phyloP scores from a whole-genome alignment of 805 yeast species.

The Soucietia sequanensis region DNA sequence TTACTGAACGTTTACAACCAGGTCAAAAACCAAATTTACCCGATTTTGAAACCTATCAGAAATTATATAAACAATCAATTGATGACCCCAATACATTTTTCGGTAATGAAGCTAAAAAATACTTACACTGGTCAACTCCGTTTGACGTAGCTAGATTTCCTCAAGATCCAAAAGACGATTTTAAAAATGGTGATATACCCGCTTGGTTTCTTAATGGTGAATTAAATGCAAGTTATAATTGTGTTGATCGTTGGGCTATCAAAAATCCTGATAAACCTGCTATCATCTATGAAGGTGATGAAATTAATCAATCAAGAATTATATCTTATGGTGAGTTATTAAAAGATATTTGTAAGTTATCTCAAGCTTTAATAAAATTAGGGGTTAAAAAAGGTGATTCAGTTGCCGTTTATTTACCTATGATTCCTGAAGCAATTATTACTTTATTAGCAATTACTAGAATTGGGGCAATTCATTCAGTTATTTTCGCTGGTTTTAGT shows the following conservation, averaged over 20 bases:
- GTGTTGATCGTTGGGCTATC: conserved; percentile 94
- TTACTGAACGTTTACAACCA: conserved; percentile 43
- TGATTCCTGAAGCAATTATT: conserved; percentile 95
- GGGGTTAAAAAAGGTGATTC: conserved; percentile 95
- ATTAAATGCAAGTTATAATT: conserved; percentile 88
- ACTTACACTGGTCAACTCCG: conserved; percentile 52
- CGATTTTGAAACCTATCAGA: conserved; percentile 49
- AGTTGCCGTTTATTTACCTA: conserved; percentile 94
- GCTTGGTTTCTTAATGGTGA: conserved; percentile 91
- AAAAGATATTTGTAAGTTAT: conserved; percentile 79
- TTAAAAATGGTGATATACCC: conserved; percentile 70
- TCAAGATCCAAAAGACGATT: conserved; percentile 45
- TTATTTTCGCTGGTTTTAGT: conserved; percentile 94
- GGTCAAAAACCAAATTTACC: conserved; percentile 45
- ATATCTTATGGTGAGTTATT: conserved; percentile 86
- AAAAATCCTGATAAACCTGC: conserved; percentile 82
- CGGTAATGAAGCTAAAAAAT: conserved; percentile 50
- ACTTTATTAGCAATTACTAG: conserved; percentile 93
- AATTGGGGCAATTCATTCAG: conserved; percentile 95
- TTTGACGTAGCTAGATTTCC: conserved; percentile 51
- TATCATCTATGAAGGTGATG: conserved; percentile 92
- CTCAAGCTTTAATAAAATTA: conserved; percentile 76
- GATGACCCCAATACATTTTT: conserved; percentile 54
- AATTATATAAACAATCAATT: conserved; percentile 54
- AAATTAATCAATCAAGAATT: conserved; percentile 65